phyloP scores from a whole-genome alignment of 169 alveolate genomes.

The Plasmodium cynomolgi region DNA sequence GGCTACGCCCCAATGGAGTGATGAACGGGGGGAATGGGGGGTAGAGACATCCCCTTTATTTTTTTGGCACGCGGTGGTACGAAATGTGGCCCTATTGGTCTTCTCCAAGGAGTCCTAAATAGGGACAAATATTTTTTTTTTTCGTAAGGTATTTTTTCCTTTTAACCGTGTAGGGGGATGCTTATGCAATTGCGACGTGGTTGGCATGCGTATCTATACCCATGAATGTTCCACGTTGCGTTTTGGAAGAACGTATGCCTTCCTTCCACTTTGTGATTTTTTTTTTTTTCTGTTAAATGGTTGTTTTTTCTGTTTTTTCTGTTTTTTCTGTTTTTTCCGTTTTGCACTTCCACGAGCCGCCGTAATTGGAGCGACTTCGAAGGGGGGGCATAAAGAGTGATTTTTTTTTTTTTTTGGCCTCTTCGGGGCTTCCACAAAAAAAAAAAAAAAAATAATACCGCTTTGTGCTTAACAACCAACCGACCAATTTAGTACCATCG shows the following conservation, averaged over 20 bases:
- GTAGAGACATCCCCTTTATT: not conserved
- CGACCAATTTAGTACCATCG: not conserved
- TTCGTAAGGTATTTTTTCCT: not conserved
- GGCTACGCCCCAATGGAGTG: not conserved
- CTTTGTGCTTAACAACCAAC: not conserved
- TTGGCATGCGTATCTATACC: not conserved
- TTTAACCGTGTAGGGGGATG: not conserved
- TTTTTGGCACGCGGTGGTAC: not conserved
- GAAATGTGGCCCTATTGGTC: not conserved
- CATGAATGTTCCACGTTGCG: not conserved
- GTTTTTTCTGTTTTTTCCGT: not conserved
- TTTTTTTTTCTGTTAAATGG: not conserved
- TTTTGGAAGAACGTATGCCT: not conserved
- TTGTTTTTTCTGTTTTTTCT: too few relatives aligned
- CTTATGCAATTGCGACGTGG: not conserved
- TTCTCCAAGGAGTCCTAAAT: not conserved
- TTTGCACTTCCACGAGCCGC: not conserved
- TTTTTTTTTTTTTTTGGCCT: not conserved
- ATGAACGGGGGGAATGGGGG: not conserved
- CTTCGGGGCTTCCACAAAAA: not conserved
- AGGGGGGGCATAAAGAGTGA: not conserved
- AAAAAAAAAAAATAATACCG: not conserved
- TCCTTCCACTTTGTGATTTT: not conserved
- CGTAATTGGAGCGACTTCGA: not conserved
- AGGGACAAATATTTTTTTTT: not conserved